Conservation (phyloP, 805 yeast species). For the Candida odintsovae region DNA sequence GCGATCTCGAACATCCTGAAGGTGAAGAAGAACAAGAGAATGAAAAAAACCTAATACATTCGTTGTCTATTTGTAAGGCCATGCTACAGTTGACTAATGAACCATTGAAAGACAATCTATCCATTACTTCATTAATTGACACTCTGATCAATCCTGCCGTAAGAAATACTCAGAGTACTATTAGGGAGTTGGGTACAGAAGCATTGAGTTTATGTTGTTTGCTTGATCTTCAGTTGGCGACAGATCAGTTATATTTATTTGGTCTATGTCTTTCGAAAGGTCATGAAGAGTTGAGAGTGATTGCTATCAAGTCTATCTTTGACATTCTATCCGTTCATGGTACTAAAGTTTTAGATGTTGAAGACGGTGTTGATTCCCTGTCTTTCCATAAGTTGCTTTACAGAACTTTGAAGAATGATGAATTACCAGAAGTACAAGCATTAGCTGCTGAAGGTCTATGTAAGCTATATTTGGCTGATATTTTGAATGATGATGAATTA, state of each 20-base stretch:
- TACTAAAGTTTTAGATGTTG: constrained; percentile 52
- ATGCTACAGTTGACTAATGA: constrained; percentile 63
- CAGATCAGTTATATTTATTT: constrained; percentile 55
- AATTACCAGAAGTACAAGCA: constrained; percentile 64
- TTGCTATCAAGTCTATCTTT: constrained; percentile 64
- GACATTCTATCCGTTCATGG: constrained; percentile 82
- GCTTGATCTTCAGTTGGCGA: constrained; percentile 60
- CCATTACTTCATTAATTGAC: constrained; percentile 64
- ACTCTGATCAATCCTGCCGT: constrained; percentile 79
- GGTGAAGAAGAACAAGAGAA: constrained; percentile 23
- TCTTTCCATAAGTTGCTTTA: constrained; percentile 67
- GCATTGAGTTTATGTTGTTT: constrained; percentile 80
- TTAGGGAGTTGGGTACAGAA: constrained; percentile 59
- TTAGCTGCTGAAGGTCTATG: constrained; percentile 82
- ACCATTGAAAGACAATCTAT: constrained; percentile 57
- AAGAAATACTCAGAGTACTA: constrained; percentile 46
- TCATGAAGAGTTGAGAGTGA: constrained; percentile 52
- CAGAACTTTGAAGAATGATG: constrained; percentile 51
- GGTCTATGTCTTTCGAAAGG: constrained; percentile 68
- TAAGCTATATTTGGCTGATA: constrained; percentile 73
- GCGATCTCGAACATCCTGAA: constrained; percentile 26
- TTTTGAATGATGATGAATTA: constrained; percentile 63
- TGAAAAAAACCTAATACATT: constrained; percentile 46
- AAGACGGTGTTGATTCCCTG: constrained; percentile 56
- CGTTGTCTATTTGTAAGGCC: constrained; percentile 63